Evolutionary conservation across 257 asterid genomes (phyloP).

Genomic region (Coffea eugenioides): DNA sequence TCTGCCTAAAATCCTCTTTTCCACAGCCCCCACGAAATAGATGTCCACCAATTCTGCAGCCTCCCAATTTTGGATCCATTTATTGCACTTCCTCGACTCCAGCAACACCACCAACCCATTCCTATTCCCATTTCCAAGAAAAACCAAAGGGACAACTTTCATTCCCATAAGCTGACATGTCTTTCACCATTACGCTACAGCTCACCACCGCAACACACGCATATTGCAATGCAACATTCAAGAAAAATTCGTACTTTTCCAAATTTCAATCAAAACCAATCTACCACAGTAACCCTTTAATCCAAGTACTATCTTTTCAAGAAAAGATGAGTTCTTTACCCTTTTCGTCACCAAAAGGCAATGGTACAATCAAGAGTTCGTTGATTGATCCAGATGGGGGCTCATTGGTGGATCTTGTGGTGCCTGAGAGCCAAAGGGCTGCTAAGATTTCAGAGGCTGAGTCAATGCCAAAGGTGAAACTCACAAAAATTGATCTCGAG

Average conservation of each 20-base stretch:
- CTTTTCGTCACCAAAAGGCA: constrained; percentile 25
- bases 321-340: constrained; percentile 44
- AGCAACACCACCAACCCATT: constrained; percentile 5
- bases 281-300: constrained; percentile 41
- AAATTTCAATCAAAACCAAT: constrained; percentile 44
- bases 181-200: constrained; percentile 53
- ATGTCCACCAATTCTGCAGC: constrained; percentile 14
- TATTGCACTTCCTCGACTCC: constrained; percentile 8
- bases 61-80: constrained; percentile 15
- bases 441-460: constrained; percentile 47
- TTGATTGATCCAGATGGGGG: constrained; percentile 89
- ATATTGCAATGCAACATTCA: constrained; percentile 20
- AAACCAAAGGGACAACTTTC: not conserved
- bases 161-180: constrained; percentile 38
- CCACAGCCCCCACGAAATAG: not conserved
- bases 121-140: not conserved
- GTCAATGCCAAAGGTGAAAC: constrained; percentile 50
- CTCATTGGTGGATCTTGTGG: constrained; percentile 67
- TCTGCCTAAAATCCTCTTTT: not conserved
- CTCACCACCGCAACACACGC: constrained; percentile 18
- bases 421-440: constrained; percentile 51
- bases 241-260: constrained; percentile 26
- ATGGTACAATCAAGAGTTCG: constrained; percentile 47
- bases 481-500: constrained; percentile 70
- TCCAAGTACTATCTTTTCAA: constrained; percentile 36